Evolutionary conservation across 2,329 filamentous ascomycete species (phyloP).

Genomic region (Alternaria viburni): DNA sequence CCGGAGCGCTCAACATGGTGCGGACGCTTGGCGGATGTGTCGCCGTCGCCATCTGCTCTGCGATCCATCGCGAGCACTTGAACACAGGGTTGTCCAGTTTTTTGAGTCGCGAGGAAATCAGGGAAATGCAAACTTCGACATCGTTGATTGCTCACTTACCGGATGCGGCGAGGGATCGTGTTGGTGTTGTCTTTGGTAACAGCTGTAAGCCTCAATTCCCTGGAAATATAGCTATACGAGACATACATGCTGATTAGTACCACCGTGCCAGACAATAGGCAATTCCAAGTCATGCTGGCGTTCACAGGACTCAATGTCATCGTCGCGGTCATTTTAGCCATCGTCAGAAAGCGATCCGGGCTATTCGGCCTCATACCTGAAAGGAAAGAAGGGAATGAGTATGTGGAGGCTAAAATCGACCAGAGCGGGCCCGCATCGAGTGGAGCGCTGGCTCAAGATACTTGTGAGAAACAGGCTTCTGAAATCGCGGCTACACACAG

Average conservation of each 20-base stretch:
- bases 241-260: neutral
- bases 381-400: conserved; percentile 34
- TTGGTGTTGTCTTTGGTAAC: conserved; percentile 35
- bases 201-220: conserved; percentile 17
- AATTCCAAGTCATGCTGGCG: conserved; percentile 39
- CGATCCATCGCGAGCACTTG: conserved; percentile 32
- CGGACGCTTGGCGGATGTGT: conserved; percentile 41
- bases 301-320: conserved; percentile 35
- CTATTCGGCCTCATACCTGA: conserved; percentile 29
- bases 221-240: neutral
- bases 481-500: neutral
- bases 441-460: neutral
- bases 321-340: conserved; percentile 22
- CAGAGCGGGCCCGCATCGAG: neutral
- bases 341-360: conserved; percentile 31
- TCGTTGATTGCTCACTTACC: conserved; percentile 24
- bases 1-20: conserved; percentile 41
- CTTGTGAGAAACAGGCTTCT: neutral
- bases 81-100: conserved; percentile 21
- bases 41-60: conserved; percentile 40
- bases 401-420: conserved; percentile 8
- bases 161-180: conserved; percentile 11
- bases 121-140: conserved; percentile 24
- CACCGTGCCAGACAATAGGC: conserved; percentile 27
- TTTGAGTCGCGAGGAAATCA: conserved; percentile 30